Evolutionary conservation across 1,284 basidiomycete genomes (phyloP), one percentile per base, ranked within the genome.

Genomic region (Sanguinoderma infundibulare): DNA sequence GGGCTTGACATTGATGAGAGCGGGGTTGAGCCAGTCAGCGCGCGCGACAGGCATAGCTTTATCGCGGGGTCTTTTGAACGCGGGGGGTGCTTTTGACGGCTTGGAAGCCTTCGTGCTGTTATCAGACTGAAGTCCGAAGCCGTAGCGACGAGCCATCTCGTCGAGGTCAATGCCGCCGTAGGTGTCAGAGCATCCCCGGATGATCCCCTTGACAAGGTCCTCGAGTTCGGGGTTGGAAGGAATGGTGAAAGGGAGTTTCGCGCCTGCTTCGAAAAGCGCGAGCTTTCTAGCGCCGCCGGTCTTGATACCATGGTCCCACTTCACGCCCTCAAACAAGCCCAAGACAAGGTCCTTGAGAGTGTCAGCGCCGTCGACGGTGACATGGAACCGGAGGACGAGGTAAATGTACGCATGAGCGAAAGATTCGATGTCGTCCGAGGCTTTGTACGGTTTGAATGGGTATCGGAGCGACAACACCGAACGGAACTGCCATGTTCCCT

Each of bases 401-500:
- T 53, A 53, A 10, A 39, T 9, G 32, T 54, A 49, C 7, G 50
- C 28, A 30, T 63, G 61, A 0, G 59, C 24, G 24, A 62, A 61
- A 1, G 62, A 59, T 42, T 63, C 65, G 3, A 66, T 32, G 20
- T 66, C 65, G 55, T 66, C 65, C 10, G 54, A 57, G 8, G 47
- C 35, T 17, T 51, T 22, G 32, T 57, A 44, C 5, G 58, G 56
- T 15, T 61, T 61, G 14, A 44, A n/a, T 7, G 59, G 64, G 39
- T 34, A 49, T 2, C 9, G 22, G 10, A 57, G 57, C 15, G 47
- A 30, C 3, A 55, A 17, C 2, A 53, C 61, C 4, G 64, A 66
- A 10, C 53, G 57, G 32, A 59, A 61, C 36, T 61, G 59, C 64
- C 64, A 63, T 8, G 64, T 66, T 0, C 64, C 61, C 64, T 63